Conservation (phyloP, 306 rosid species). For the Oemleria cerasiformis region DNA sequence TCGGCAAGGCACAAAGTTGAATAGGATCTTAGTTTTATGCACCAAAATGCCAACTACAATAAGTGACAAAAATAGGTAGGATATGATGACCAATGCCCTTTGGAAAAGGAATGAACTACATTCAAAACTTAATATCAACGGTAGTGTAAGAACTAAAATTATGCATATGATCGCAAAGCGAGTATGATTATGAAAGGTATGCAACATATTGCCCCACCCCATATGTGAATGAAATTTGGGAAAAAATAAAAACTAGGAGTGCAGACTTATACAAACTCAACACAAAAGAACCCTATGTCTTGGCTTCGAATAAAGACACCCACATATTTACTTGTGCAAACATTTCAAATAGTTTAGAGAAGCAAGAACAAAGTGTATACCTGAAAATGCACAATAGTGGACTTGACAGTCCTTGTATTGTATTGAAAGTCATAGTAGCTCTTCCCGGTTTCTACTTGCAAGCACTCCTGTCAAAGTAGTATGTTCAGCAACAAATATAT, state of each 20-base stretch:
- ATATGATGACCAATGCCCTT: background rate
- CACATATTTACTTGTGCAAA: background rate
- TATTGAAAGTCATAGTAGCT: conserved; percentile 78
- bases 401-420: conserved; percentile 87
- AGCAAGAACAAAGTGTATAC: conserved; percentile 38
- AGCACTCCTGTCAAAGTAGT: conserved; percentile 53
- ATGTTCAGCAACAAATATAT: background rate
- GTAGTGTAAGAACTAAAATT: background rate
- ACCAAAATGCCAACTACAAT: background rate
- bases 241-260: background rate
- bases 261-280: background rate
- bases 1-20: background rate
- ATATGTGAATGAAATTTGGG: background rate
- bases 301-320: background rate
- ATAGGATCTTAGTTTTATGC: background rate
- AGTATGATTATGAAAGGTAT: background rate
- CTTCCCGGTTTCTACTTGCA: conserved; percentile 61
- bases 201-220: background rate
- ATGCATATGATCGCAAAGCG: background rate
- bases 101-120: background rate
- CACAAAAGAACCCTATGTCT: background rate
- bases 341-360: background rate
- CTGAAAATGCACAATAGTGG: conserved; percentile 95
- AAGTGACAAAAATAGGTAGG: background rate
- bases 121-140: too few species aligned